These are phyloP conservation scores for Elaphomyces granulatus DNA, from an alignment of 495 filamentous ascomycete species.

Conservation along the genomic window DNA sequence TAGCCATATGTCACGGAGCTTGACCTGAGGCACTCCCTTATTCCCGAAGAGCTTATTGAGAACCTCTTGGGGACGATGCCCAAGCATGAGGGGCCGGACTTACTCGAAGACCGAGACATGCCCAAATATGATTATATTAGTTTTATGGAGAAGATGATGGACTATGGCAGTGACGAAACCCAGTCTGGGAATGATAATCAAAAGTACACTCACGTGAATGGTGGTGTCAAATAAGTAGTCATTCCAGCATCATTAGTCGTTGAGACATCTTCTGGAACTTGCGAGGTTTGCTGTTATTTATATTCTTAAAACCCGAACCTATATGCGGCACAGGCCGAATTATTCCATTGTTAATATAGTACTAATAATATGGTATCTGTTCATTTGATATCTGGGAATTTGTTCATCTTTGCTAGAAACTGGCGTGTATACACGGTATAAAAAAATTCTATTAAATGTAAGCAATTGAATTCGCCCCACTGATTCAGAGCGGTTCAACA, in stretches of 20 bases:
- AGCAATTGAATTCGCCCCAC: too few relatives aligned
- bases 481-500: too few relatives aligned
- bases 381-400: too few relatives aligned
- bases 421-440: too few relatives aligned
- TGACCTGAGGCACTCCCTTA: conserved; percentile 83
- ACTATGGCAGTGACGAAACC: conserved; percentile 19
- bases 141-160: conserved; percentile 73
- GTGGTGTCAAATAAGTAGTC: conserved; percentile 15
- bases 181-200: conserved; percentile 6
- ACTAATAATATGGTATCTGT: too few relatives aligned
- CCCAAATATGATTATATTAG: conserved; percentile 82
- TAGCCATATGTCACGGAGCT: conserved; percentile 94
- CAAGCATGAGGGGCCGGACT: conserved; percentile 58
- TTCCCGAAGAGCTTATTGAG: conserved; percentile 91
- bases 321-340: too few relatives aligned
- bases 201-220: conserved; percentile 13
- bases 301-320: conserved; percentile 19
- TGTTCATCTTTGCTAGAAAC: too few relatives aligned
- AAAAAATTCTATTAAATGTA: too few relatives aligned
- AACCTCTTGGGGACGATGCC: conserved; percentile 82
- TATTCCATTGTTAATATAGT: too few relatives aligned
- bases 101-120: conserved; percentile 59
- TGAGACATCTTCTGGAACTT: conserved; percentile 7
- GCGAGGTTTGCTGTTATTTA: conserved; percentile 11
- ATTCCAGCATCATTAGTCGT: conserved; percentile 6